Base-by-base conservation (phyloP, 2,329 filamentous ascomycete genomes). In the Bipolaris zeicola region DNA sequence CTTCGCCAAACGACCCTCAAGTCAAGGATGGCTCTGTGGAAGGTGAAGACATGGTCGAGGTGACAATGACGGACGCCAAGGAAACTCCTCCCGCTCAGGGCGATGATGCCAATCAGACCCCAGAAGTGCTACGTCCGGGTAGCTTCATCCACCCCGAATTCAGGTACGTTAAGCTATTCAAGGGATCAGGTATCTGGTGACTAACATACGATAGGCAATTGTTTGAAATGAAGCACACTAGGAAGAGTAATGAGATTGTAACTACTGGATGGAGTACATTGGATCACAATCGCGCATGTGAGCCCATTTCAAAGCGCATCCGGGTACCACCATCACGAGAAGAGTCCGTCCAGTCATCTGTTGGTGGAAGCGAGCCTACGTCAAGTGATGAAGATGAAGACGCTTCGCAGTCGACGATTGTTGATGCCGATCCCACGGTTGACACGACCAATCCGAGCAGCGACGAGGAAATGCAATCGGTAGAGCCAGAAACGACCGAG, bases 21-120 rank as follows among this genome's bases (percentile, higher is more conserved):
- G 83, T 96, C 44, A 85, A 89, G 55, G 89, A 91, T 42, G 84
- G 86, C 26, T 96, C 93, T 3, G 85, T 96, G 1, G 89, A 93
- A 72, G 90, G 92, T 8, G 94, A 97, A 73, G 93, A 97, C 59
- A 86, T 97, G 68, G 90, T 98, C 5, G 91, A 97, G 70, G 88
- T 99, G 14, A 90, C 90, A 0, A 93, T 97, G 88, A 87, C 87
- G 50, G 89, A 92, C 65, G 79, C 80, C 2, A 71, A 70, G 14
- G 79, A 82, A 55, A 62, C 65, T 4, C 51, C 61, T 18, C 33
- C 57, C 4, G n/a, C 37, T 18, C 20, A 55, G 62, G 22, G 72
- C 73, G 8, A 33, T 36, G 60, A 57, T 22, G 45, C 54, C 52
- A 64, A 70, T 42, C 59, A 63, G 11, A 22, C 67, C 11, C 68